These are phyloP conservation scores for Pyrenopolyporus hunteri DNA, from an alignment of 495 filamentous ascomycete genomes.

Conservation along the genomic window DNA sequence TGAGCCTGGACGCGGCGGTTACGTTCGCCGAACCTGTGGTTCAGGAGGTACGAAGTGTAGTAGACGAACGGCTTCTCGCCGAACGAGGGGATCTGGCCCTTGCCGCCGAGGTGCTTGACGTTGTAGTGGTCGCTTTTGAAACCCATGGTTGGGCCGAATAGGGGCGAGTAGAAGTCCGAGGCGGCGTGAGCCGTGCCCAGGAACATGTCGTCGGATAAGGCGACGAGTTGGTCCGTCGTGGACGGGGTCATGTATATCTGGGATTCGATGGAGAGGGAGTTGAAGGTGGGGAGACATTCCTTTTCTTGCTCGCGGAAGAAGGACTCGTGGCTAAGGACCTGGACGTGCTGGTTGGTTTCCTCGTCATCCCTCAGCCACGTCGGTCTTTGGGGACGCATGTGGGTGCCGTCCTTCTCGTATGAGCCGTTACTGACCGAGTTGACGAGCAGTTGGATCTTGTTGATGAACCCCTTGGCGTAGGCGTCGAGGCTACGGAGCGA, in stretches of 20 bases:
- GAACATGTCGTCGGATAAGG: slow-evolving; percentile 54
- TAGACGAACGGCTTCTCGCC: slow-evolving; percentile 54
- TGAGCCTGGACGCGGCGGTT: slow-evolving; percentile 53
- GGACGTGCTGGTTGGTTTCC: slow-evolving; percentile 39
- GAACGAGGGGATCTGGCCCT: slow-evolving; percentile 47
- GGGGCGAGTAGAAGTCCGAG: slow-evolving; percentile 51
- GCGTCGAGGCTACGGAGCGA: slow-evolving; percentile 51
- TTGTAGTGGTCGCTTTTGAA: slow-evolving; percentile 52
- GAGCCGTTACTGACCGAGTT: slow-evolving; percentile 43
- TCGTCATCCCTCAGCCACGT: slow-evolving; percentile 46
- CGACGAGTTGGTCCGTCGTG: slow-evolving; percentile 44
- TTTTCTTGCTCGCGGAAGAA: slow-evolving; percentile 49
- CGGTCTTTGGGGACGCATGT: slow-evolving; percentile 42
- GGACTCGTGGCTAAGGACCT: slow-evolving; percentile 50
- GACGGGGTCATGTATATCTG: slow-evolving; percentile 49
- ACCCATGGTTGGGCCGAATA: slow-evolving; percentile 51
- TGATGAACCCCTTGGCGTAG: slow-evolving; percentile 47
- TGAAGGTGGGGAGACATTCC: slow-evolving; percentile 51
- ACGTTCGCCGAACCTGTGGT: slow-evolving; percentile 50
- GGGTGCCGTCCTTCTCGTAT: slow-evolving; percentile 31
- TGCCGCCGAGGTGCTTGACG: slow-evolving; percentile 41
- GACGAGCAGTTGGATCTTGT: slow-evolving; percentile 52
- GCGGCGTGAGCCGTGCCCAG: slow-evolving; percentile 49
- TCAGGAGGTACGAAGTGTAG: slow-evolving; percentile 54
- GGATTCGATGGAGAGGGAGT: slow-evolving; percentile 52